Percentiles rank a stretch among this genome's conserved stretches.
Conservation (phyloP, 495 filamentous ascomycete species). For the Massariosphaeria phaeospora region DNA sequence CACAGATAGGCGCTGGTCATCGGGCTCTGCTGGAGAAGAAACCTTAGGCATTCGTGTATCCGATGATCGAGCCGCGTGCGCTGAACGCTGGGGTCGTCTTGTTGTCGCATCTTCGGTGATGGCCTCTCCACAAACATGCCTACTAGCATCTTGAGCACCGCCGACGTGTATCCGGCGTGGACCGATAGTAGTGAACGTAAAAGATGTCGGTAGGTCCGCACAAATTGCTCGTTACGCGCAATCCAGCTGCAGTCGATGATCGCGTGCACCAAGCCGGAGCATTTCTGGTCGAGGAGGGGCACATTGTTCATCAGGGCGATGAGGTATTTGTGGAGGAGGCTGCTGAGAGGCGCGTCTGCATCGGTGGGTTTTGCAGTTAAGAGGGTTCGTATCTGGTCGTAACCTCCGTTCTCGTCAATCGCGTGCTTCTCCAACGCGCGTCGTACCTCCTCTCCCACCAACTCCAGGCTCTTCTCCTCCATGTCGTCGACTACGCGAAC, state of each 20-base stretch:
- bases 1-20: constrained; percentile 67
- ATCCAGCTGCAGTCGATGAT: constrained; percentile 77
- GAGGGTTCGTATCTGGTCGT: constrained; percentile 66
- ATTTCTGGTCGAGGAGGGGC: constrained; percentile 64
- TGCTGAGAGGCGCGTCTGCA: constrained; percentile 48
- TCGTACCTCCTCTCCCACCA: constrained; percentile 65
- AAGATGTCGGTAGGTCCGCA: constrained; percentile 73
- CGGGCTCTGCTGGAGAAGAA: constrained; percentile 71
- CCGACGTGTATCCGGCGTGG: constrained; percentile 60
- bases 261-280: constrained; percentile 66
- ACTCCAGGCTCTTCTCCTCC: constrained; percentile 53
- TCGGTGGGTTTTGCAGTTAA: constrained; percentile 50
- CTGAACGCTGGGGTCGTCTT: constrained; percentile 55
- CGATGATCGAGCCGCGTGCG: constrained; percentile 59
- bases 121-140: constrained; percentile 59
- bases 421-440: constrained; percentile 65
- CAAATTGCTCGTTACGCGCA: constrained; percentile 73
- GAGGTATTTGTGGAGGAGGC: constrained; percentile 66
- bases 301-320: constrained; percentile 70
- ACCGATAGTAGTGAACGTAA: constrained; percentile 75
- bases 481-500: constrained; percentile 53
- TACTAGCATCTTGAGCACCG: constrained; percentile 73
- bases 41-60: constrained; percentile 68
- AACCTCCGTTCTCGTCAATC: constrained; percentile 63
- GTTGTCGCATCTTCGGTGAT: constrained; percentile 52